Base-by-base conservation (phyloP, 805 yeast species). In the Starmerella riodocensis region DNA sequence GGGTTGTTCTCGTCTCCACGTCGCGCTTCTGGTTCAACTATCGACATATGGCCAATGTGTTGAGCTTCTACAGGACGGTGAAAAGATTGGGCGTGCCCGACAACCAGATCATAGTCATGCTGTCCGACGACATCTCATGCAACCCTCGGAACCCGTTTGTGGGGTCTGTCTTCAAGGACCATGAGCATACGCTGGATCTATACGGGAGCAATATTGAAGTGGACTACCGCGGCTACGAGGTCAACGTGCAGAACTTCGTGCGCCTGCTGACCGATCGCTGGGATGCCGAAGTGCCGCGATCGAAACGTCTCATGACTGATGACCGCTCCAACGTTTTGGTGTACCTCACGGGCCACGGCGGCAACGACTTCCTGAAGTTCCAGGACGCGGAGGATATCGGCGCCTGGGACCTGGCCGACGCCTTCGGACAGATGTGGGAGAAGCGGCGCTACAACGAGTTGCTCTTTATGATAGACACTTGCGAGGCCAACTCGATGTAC, bases 311-410 rank as follows among this genome's bases (percentile, higher is more conserved):
- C 34, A 63, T 86, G 44, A 84, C 97, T 0, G 97, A 91, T 63
- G 96, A 86, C 57, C 76, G 84, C 56, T 82, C 94, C 23, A 91
- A 91, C 58, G 84, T 91, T 36, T 82, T 91, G 59, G 79, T 91
- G 21, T 91, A 91, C 58, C 69, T 91, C 76, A 91, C 98, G 1
- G 99, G 99, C 19, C 99, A 91, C 60, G 99, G 99, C 19, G 99
- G 99, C 37, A 84, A 86, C 53, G 97, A 91, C 59, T 91, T 91
- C 59, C 70, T 91, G 53, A 91, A 91, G 61, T 91, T 91, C 59
- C 99, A 91, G 63, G 99, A 91, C 57, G 95, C 97, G 9, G 98
- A 91, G 58, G 98, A 91, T 54, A 85, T 91, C 42, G 85, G 94
- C 2, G 76, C 94, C 8, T 78, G 83, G 63, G 99, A 91, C 60